Conservation (phyloP, 2,329 filamentous ascomycete species). For the Ilyonectria robusta region DNA sequence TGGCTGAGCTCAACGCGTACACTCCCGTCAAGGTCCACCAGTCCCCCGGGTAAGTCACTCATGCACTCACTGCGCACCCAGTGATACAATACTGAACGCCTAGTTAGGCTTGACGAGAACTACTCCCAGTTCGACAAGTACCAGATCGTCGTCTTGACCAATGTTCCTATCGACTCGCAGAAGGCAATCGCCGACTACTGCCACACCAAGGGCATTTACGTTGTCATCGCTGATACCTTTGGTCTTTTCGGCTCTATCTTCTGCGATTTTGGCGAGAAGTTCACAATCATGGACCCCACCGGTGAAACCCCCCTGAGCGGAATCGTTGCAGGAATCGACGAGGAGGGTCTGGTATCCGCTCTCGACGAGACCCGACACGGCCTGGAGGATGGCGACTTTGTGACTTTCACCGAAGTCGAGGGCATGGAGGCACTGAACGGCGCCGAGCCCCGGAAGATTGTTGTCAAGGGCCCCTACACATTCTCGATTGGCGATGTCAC, state of each 20-base stretch:
- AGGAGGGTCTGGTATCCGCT: slow-evolving; percentile 91
- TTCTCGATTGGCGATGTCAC: slow-evolving; percentile 97
- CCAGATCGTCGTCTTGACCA: slow-evolving; percentile 93
- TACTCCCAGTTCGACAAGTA: slow-evolving; percentile 88
- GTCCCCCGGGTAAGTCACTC: slow-evolving; percentile 62
- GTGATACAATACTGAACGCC: slow-evolving; percentile 40
- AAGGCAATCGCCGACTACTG: slow-evolving; percentile 91
- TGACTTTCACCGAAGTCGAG: slow-evolving; percentile 93
- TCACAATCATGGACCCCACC: slow-evolving; percentile 89
- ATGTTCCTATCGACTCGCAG: slow-evolving; percentile 85
- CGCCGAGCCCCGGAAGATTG: slow-evolving; percentile 88
- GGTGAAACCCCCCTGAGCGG: slow-evolving; percentile 90
- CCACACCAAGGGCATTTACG: slow-evolving; percentile 92
- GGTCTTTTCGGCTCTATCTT: slow-evolving; percentile 97
- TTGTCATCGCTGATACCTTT: slow-evolving; percentile 90
- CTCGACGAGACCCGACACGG: slow-evolving; percentile 96
- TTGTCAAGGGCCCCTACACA: slow-evolving; percentile 95
- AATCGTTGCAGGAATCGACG: slow-evolving; percentile 91
- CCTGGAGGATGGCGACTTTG: slow-evolving; percentile 94
- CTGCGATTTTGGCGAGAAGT: slow-evolving; percentile 96
- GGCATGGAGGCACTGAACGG: slow-evolving; percentile 92
- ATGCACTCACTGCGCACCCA: slow-evolving; percentile 21
- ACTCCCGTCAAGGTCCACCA: slow-evolving; percentile 88
- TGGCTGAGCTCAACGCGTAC: slow-evolving; percentile 96
- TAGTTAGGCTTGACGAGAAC: slow-evolving; percentile 77